Percentiles rank a stretch among this genome's conserved stretches.
Conservation (phyloP, 2,329 filamentous ascomycete genomes). For the Fusarium coffeatum region DNA sequence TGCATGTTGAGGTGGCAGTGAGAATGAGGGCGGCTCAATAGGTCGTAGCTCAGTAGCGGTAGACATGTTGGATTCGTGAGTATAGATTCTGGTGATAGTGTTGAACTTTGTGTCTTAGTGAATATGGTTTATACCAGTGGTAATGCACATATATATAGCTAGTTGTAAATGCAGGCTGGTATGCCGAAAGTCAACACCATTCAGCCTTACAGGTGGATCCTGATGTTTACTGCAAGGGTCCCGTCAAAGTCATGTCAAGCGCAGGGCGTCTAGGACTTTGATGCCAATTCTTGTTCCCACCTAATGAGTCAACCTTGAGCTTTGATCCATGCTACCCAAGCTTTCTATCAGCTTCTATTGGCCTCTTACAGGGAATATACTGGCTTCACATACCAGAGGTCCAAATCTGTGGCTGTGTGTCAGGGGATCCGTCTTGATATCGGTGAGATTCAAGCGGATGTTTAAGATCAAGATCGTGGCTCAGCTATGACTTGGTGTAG, state of each 20-base stretch:
- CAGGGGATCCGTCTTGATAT: background rate
- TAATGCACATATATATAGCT: constrained; percentile 17
- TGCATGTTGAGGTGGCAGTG: constrained; percentile 4
- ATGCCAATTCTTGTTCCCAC: background rate
- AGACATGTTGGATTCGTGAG: constrained; percentile 43
- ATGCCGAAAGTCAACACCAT: background rate
- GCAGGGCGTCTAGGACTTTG: constrained; percentile 36
- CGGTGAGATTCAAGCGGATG: background rate
- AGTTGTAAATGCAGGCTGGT: background rate
- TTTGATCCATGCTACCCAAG: background rate
- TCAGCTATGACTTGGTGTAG: constrained; percentile 6
- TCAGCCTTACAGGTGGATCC: constrained; percentile 39
- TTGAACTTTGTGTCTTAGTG: background rate
- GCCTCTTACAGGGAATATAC: background rate
- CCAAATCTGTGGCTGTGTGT: background rate
- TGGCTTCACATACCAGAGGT: background rate
- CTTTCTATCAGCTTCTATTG: constrained; percentile 3
- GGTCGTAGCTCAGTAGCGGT: constrained; percentile 49
- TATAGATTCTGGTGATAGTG: background rate
- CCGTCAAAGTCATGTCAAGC: constrained; percentile 28
- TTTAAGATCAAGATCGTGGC: constrained; percentile 7
- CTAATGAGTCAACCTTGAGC: constrained; percentile 23
- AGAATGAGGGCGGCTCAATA: constrained; percentile 34
- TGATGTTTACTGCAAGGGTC: background rate
- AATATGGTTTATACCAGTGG: background rate